Base-by-base conservation (phyloP, 2,329 filamentous ascomycete species). In the Diatrype stigma region DNA sequence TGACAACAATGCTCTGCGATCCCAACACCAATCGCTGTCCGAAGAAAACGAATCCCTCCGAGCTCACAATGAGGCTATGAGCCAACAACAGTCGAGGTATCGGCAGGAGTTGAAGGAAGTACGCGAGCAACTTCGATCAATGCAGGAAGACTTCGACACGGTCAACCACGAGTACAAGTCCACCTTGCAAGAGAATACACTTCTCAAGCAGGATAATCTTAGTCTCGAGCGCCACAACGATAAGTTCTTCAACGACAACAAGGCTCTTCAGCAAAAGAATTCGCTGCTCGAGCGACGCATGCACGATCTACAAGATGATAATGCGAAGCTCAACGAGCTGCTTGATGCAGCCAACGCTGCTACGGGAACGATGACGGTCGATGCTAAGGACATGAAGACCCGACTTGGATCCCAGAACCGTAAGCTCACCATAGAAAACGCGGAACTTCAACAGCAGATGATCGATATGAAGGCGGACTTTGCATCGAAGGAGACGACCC, bases 211-310 rank as follows among this genome's bases (percentile, higher is more conserved):
- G 55, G 78, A 81, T 57, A 78, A 80, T 52, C 66, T 73, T 32
- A 76, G 74, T 56, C 71, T 81, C 21, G 77, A 78, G 48, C 76
- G 74, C 35, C 75, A 79, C 60, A 81, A 81, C 52, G 77, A 81
- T 46, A 76, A 74, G 53, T 80, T 79, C 58, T 80, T 77, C 56
- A 73, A 68, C 50, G 77, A 80, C 59, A 80, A 78, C 67, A 62
- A 63, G 38, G 48, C 53, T 42, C 57, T 66, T 14, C 61, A 67
- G 45, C 57, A 65, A 42, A 59, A 81, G 59, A 80, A 79, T 55
- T 69, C 72, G 22, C 68, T 67, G 48, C 79, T 76, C 51, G 74
- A 75, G 59, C 73, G 72, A 45, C 74, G 70, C 49, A 64, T 74
- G 26, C 71, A 71, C 21, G 70, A 73, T 32, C 62, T 79, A n/a